Base-by-base conservation (phyloP, 768 basidiomycete genomes). In the Suillus luteus region DNA sequence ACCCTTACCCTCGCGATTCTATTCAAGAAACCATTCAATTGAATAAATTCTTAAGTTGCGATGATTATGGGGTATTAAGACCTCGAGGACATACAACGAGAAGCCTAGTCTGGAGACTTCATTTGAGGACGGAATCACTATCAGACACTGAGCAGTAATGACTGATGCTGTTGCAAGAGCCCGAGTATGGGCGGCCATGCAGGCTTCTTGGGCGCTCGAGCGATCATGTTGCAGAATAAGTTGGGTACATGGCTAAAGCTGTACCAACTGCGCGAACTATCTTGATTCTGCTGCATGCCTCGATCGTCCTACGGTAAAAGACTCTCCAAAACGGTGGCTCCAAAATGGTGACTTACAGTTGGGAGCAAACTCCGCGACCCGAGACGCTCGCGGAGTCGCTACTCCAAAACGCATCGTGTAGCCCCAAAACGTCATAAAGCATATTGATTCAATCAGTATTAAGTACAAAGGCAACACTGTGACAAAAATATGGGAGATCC, bases 321-420 rank as follows among this genome's bases (percentile, higher is more conserved):
- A 46, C 33, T 35, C 31, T 27, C 22, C 15, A 24, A 37, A 38
- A 24, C 31, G 22, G 31, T 12, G 11, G 11, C 22, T 37, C 27
- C 19, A 22, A 44, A 24, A 46, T 5, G 19, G 37, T 15, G 43
- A n/a, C 11, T 31, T 12, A 55, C 40, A 27, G 33, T 55, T 37
- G 55, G 10, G 14, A 58, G 64, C 40, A 64, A 73, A 72, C 71
- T 72, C 71, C 71, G 71, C 71, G 71, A 73, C 27, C 27, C 27
- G 27, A 52, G 44, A 52, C 5, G 35, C 6, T 35, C 70, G 70
- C 70, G 70, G 70, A 71, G 71, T 71, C 35, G 64, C 41, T 9
- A 38, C 22, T 46, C 57, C 17, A 55, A 54, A 44, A 46, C 22
- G 31, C 51, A 54, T 52, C 15, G 43, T 44, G 43, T 37, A 37